Conservation (phyloP, 2,329 filamentous ascomycete genomes). For the Venturia aucupariae region DNA sequence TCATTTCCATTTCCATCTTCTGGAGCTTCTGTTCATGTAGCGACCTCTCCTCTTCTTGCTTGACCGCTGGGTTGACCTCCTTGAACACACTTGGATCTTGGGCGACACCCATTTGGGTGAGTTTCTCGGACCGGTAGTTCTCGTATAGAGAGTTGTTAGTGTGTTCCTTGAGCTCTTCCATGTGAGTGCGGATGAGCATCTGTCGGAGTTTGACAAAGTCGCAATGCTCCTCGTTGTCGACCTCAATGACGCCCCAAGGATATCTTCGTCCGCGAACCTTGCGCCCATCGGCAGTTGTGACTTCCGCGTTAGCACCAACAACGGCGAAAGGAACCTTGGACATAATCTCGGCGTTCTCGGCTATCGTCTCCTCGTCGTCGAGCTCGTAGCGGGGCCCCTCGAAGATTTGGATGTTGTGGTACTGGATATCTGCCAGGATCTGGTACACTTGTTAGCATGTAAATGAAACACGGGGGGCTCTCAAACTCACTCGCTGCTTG, state of each 20-base stretch:
- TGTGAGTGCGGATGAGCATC: conserved; percentile 99
- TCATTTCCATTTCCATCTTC: conserved; percentile 99
- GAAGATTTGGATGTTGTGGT: conserved; percentile 98
- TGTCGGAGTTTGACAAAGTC: conserved; percentile 99
- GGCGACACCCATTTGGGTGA: conserved; percentile 94
- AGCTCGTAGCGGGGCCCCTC: conserved; percentile 97
- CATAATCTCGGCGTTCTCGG: conserved; percentile 99
- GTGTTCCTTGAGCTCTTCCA: conserved; percentile 99
- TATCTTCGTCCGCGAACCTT: conserved; percentile 94
- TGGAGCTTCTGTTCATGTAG: conserved; percentile 99
- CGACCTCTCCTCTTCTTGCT: conserved; percentile 97
- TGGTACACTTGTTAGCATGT: conserved; percentile 33
- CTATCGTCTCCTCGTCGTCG: conserved; percentile 98
- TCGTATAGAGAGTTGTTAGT: conserved; percentile 99
- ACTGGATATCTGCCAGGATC: conserved; percentile 94
- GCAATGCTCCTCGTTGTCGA: conserved; percentile 99
- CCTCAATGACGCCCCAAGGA: conserved; percentile 97
- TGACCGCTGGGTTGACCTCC: conserved; percentile 99
- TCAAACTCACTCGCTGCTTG: conserved; percentile 78
- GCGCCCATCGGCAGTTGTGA: conserved; percentile 81
- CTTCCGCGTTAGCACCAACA: conserved; percentile 92
- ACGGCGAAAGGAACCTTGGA: conserved; percentile 98
- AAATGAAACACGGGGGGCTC: neutral
- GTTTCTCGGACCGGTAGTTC: conserved; percentile 99
- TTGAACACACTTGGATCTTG: conserved; percentile 99